Evolutionary conservation across 1,284 basidiomycete species (phyloP).

Genomic region (Pseudozyma tsukubaensis): DNA sequence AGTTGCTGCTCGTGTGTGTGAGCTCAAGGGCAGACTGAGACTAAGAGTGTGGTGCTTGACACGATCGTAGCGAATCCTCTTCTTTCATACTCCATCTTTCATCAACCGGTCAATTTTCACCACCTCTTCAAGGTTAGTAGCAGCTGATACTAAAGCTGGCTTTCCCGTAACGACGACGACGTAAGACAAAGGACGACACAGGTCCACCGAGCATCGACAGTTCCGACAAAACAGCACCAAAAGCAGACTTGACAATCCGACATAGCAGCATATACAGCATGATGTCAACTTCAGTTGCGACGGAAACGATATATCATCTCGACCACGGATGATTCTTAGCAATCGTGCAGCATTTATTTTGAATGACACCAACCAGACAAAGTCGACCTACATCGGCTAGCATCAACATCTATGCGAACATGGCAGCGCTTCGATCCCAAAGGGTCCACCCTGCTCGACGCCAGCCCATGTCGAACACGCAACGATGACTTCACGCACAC

Average conservation of each 20-base stretch:
- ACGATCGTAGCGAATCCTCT: constrained; percentile 1
- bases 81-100: constrained; percentile 37
- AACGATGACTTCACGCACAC: not conserved
- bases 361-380: constrained; percentile 1
- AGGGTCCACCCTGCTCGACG: not conserved
- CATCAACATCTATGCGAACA: not conserved
- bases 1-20: not conserved
- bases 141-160: constrained; percentile 3
- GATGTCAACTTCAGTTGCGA: not conserved
- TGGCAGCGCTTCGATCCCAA: not conserved
- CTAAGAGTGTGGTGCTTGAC: constrained; percentile 12
- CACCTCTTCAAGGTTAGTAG: constrained; percentile 54
- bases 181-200: constrained; percentile 7
- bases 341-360: not conserved
- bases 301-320: not conserved
- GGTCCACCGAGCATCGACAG: not conserved
- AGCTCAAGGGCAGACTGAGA: not conserved
- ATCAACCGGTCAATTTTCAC: constrained; percentile 43
- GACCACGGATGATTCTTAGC: constrained; percentile 20
- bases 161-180: constrained; percentile 4
- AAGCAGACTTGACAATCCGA: not conserved
- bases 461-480: no score
- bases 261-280: constrained; percentile 1
- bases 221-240: not conserved
- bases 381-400: not conserved